These are phyloP conservation scores for Melastoma malabathricum DNA, from an alignment of 345 rosid species.

Conservation along the genomic window DNA sequence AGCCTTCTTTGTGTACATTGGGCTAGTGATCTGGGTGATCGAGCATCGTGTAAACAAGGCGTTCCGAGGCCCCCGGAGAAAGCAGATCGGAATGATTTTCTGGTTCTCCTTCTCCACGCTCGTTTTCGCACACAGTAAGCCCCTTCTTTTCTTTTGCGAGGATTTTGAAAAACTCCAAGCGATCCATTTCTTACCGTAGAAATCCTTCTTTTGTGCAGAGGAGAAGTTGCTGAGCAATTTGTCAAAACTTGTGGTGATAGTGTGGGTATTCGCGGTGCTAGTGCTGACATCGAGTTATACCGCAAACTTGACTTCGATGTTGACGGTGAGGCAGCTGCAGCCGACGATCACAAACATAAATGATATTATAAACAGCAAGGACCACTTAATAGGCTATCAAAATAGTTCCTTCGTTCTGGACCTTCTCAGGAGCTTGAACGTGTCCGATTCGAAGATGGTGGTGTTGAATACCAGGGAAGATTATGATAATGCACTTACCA, in stretches of 20 bases:
- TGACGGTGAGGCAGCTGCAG: conserved; percentile 36
- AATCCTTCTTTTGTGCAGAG: conserved; percentile 22
- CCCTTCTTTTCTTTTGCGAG: not conserved
- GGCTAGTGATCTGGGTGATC: conserved; percentile 54
- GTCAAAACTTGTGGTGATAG: conserved; percentile 28
- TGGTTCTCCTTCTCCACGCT: conserved; percentile 76
- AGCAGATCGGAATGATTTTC: conserved; percentile 40
- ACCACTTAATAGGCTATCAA: conserved; percentile 30
- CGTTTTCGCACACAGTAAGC: conserved; percentile 29
- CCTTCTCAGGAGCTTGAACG: conserved; percentile 15
- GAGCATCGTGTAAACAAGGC: conserved; percentile 57
- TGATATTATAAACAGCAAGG: conserved; percentile 23
- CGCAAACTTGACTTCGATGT: conserved; percentile 47
- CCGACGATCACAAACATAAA: conserved; percentile 33
- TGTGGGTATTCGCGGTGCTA: conserved; percentile 64
- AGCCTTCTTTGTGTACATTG: conserved; percentile 45
- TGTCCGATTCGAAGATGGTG: conserved; percentile 7
- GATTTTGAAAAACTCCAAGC: not conserved
- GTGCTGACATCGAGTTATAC: conserved; percentile 62
- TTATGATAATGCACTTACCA: conserved; percentile 17
- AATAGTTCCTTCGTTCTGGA: conserved; percentile 22
- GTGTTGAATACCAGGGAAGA: conserved; percentile 13
- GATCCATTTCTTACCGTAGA: too few relatives aligned
- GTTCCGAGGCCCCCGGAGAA: conserved; percentile 41
- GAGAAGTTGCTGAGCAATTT: conserved; percentile 46